A percentile compares a stretch with the other conserved stretches of the same genome.
Evolutionary conservation across 202 grass and related monocot genomes (phyloP).

Genomic region (Musa balbisiana): DNA sequence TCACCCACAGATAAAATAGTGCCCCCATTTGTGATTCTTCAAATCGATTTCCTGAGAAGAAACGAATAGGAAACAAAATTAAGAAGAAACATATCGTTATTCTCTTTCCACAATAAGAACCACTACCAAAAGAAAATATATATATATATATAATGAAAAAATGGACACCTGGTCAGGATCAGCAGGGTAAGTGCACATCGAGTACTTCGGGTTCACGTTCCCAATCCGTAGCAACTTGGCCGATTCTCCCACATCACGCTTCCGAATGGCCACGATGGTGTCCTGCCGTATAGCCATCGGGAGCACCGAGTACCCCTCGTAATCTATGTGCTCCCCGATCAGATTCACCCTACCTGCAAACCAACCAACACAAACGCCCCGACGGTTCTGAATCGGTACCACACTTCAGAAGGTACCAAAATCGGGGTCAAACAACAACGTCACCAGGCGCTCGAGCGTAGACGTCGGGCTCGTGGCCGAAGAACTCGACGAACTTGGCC

Average conservation of each 20-base stretch:
- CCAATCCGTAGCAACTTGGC: conserved; percentile 56
- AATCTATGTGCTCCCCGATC: conserved; percentile 98
- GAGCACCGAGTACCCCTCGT: conserved; percentile 93
- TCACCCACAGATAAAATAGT: conserved; percentile 98
- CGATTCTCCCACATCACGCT: conserved; percentile 24
- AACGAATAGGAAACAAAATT: neutral
- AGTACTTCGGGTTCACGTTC: conserved; percentile 81
- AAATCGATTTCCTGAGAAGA: conserved; percentile 70
- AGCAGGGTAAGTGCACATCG: conserved; percentile 70
- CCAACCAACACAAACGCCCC: neutral
- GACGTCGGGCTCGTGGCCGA: conserved; percentile 45
- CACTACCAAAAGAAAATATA: neutral
- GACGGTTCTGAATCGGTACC: neutral
- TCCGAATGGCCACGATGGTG: conserved; percentile 83
- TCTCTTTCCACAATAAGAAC: neutral
- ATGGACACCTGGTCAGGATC: conserved; percentile 65
- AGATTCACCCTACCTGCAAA: conserved; percentile 82
- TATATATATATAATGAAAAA: neutral
- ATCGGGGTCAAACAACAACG: neutral
- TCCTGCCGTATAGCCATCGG: conserved; percentile 99
- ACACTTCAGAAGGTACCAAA: neutral
- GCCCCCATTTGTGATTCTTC: conserved; percentile 97
- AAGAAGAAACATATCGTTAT: neutral
- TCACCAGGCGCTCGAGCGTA: conserved; percentile 81
- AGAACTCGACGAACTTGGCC: conserved; percentile 61